phyloP scores from a whole-genome alignment of 2,329 filamentous ascomycete genomes.

The Colletotrichum spaethianum region DNA sequence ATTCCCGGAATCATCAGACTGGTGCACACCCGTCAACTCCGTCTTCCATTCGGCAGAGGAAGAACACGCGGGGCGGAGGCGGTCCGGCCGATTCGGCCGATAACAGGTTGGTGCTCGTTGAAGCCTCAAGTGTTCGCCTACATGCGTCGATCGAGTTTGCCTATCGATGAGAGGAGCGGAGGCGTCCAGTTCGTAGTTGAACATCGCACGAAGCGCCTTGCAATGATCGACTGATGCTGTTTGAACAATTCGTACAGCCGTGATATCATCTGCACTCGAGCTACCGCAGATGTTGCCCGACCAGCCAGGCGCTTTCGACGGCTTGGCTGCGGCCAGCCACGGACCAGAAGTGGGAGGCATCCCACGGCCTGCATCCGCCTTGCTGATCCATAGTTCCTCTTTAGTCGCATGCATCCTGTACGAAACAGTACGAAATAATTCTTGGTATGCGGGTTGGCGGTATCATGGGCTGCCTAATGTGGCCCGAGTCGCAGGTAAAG shows the following conservation, averaged over 20 bases:
- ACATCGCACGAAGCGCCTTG: slow-evolving; percentile 13
- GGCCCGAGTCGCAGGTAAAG: slow-evolving; percentile 13
- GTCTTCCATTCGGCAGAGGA: slow-evolving; percentile 5
- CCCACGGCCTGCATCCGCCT: slow-evolving; percentile 11
- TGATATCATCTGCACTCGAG: slow-evolving; percentile 28
- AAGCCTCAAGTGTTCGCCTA: slow-evolving; percentile 2
- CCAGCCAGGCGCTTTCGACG: neutral
- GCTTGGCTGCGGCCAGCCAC: neutral
- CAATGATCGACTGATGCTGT: slow-evolving; percentile 28
- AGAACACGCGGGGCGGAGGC: slow-evolving; percentile 18
- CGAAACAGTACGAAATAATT: slow-evolving; percentile 5
- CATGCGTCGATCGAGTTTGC: slow-evolving; percentile 1
- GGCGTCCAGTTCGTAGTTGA: slow-evolving; percentile 23
- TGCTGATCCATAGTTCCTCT: neutral
- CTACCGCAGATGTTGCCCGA: slow-evolving; percentile 20
- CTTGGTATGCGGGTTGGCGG: slow-evolving; percentile 4
- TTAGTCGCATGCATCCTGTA: slow-evolving; percentile 22
- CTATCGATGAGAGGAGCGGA: neutral
- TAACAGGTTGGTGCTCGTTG: neutral
- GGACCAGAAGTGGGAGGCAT: slow-evolving; percentile 26
- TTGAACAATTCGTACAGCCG: neutral
- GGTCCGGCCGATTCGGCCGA: slow-evolving; percentile 22
- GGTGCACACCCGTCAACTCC: neutral
- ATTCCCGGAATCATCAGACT: neutral
- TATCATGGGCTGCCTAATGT: slow-evolving; percentile 13